Conservation (phyloP, 495 filamentous ascomycete genomes). For the Friedmanniomyces endolithicus region DNA sequence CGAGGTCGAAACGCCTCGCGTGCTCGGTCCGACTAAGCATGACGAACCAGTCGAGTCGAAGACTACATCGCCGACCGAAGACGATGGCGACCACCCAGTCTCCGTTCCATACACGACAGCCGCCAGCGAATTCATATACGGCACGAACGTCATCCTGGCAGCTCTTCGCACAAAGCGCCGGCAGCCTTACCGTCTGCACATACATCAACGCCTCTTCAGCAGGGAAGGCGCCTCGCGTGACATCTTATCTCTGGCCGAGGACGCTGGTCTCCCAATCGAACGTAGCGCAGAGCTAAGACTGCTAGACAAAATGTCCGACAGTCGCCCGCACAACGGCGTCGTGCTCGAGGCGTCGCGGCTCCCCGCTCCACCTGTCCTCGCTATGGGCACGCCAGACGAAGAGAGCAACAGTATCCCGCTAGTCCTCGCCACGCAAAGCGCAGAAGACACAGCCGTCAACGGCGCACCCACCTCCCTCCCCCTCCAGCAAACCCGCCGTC, state of each 20-base stretch:
- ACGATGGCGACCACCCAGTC: constrained; percentile 1
- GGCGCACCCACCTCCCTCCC: constrained; percentile 32
- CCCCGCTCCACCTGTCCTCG: constrained; percentile 55
- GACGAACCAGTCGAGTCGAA: background rate
- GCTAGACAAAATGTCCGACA: constrained; percentile 69
- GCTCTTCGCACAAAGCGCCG: constrained; percentile 57
- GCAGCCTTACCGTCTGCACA: constrained; percentile 76
- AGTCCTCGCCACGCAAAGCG: constrained; percentile 51
- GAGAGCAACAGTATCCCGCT: constrained; percentile 31
- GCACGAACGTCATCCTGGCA: constrained; percentile 65
- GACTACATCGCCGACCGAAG: background rate
- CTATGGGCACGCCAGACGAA: constrained; percentile 38
- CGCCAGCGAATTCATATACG: constrained; percentile 85
- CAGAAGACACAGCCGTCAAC: constrained; percentile 60
- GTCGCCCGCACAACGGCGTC: constrained; percentile 84
- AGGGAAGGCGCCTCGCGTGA: constrained; percentile 23
- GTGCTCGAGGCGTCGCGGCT: constrained; percentile 79
- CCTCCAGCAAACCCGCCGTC: constrained; percentile 33
- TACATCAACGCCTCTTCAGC: constrained; percentile 40
- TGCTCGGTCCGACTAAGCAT: background rate
- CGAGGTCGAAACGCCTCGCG: background rate
- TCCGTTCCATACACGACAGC: constrained; percentile 66
- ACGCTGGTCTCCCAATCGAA: constrained; percentile 42
- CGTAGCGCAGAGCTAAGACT: constrained; percentile 47
- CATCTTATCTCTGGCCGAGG: constrained; percentile 49